These are phyloP conservation scores for Pyricularia pennisetigena DNA, from an alignment of 2,329 filamentous ascomycete genomes.

Conservation along the genomic window DNA sequence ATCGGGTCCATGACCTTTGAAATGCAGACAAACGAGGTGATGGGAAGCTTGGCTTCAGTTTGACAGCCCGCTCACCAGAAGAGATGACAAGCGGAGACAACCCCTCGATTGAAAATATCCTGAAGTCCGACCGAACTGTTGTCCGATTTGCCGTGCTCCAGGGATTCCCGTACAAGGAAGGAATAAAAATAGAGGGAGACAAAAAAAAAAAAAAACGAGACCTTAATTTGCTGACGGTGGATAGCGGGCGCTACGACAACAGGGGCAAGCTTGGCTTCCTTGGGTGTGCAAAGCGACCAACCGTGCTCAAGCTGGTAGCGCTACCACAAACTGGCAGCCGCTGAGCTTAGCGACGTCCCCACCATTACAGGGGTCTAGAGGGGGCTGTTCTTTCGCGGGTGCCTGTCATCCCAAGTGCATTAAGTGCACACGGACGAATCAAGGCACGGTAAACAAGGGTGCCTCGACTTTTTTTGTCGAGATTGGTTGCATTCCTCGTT, in stretches of 20 bases:
- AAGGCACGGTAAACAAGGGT: background rate
- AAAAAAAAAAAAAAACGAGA: background rate
- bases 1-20: background rate
- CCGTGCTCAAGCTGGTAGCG: background rate
- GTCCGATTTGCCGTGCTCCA: background rate
- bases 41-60: background rate
- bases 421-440: slow-evolving; percentile 1
- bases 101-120: background rate
- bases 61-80: background rate
- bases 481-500: background rate
- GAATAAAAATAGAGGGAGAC: background rate
- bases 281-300: background rate
- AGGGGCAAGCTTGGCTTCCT: background rate
- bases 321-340: background rate
- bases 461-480: background rate
- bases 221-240: background rate
- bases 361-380: background rate
- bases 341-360: background rate
- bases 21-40: background rate
- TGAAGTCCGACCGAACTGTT: background rate
- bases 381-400: background rate
- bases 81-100: background rate
- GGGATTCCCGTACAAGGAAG: no score
- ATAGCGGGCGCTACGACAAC: background rate
- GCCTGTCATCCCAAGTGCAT: slow-evolving; percentile 2